Evolutionary conservation across 306 rosid genomes (phyloP).

Genomic region (Astragalus membranaceus): DNA sequence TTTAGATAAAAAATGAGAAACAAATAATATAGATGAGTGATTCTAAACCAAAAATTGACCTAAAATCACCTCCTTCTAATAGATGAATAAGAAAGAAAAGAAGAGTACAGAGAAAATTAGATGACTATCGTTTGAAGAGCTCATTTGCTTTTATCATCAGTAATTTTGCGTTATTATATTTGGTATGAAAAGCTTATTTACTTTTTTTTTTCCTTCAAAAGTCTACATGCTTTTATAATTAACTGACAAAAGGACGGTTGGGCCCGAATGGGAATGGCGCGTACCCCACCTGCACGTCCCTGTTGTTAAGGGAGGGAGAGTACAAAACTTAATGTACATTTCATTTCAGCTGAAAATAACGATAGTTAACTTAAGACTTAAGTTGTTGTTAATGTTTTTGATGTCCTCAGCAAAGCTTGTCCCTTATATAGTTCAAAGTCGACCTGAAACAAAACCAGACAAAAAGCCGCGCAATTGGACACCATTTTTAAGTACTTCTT

Average conservation of each 20-base stretch:
- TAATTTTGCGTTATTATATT: no score
- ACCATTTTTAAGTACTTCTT: neutral
- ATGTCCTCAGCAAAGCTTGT: slow-evolving; percentile 5
- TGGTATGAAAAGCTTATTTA: neutral
- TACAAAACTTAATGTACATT: neutral
- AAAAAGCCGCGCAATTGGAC: neutral
- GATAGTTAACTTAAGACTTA: neutral
- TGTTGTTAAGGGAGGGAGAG: neutral
- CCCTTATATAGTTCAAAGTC: neutral
- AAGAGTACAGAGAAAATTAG: no score
- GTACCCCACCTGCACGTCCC: slow-evolving; percentile 15
- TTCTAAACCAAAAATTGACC: no score
- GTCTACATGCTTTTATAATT: neutral
- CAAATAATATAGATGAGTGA: no score
- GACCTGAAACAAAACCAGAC: neutral
- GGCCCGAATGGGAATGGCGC: neutral
- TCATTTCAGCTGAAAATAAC: neutral
- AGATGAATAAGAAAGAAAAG: no score
- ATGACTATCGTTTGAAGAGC: no score
- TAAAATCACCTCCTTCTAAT: no score
- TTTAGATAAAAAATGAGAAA: no score
- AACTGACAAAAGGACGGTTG: neutral
- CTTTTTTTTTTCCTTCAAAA: neutral
- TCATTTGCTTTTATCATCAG: neutral
- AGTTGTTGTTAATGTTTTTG: neutral